phyloP scores from a whole-genome alignment of 495 filamentous ascomycete genomes.

The Xylaria longipes region DNA sequence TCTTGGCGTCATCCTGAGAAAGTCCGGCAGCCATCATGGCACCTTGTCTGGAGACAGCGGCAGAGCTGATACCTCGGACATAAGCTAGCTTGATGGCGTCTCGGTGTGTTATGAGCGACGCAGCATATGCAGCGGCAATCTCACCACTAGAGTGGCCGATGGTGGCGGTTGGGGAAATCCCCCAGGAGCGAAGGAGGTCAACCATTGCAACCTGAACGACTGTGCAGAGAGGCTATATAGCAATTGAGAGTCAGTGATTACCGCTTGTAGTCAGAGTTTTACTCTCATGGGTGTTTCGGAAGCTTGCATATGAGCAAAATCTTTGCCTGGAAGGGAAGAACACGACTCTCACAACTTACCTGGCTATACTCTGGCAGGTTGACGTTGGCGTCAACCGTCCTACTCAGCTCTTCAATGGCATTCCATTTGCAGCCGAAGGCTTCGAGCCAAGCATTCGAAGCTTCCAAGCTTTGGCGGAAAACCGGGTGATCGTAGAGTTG shows the following conservation, averaged over 20 bases:
- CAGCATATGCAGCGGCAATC: conserved; percentile 48
- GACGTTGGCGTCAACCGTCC: conserved; percentile 6
- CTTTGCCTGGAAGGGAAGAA: too few relatives aligned
- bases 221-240: conserved; percentile 40
- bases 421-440: conserved; percentile 19
- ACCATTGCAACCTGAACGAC: conserved; percentile 52
- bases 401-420: conserved; percentile 20
- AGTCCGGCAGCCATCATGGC: conserved; percentile 50
- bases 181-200: conserved; percentile 52
- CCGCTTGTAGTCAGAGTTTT: too few relatives aligned
- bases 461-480: conserved; percentile 34
- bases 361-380: conserved; percentile 36
- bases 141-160: conserved; percentile 71
- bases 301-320: too few relatives aligned
- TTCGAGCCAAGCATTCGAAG: conserved; percentile 13
- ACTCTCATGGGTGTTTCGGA: too few relatives aligned
- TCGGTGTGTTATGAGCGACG: conserved; percentile 44
- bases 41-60: conserved; percentile 38
- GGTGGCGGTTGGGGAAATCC: conserved; percentile 55
- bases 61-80: conserved; percentile 24
- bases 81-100: conserved; percentile 57
- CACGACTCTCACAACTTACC: neutral
- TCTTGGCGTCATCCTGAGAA: conserved; percentile 29
- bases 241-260: neutral
- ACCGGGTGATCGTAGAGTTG: conserved; percentile 35